A percentile compares a stretch with the other conserved stretches of the same genome.
These are phyloP conservation scores for Symbiodinium natans DNA, from an alignment of 73 alveolate species.

Conservation along the genomic window DNA sequence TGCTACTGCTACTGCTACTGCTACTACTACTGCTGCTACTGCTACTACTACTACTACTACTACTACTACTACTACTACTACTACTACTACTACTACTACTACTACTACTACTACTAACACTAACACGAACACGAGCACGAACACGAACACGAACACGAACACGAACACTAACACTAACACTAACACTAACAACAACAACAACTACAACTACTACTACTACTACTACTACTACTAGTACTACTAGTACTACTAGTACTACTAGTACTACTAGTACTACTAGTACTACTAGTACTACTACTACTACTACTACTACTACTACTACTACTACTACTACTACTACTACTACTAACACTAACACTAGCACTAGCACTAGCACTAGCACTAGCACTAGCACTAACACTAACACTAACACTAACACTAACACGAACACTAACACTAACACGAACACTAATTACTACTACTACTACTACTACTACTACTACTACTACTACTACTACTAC, in stretches of 20 bases:
- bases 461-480: too few species aligned
- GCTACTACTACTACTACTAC: not conserved
- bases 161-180: not conserved
- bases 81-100: not conserved
- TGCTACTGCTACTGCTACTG: not conserved
- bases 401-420: too few species aligned
- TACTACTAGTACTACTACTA: not conserved
- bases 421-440: too few species aligned
- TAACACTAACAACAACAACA: not conserved
- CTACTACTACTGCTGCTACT: not conserved
- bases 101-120: constrained; percentile 19
- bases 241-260: not conserved
- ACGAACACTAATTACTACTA: too few species aligned
- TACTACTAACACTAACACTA: too few species aligned
- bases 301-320: constrained; percentile 8
- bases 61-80: not conserved
- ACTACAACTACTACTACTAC: not conserved
- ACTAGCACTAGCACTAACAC: too few species aligned
- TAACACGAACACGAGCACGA: not conserved
- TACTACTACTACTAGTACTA: not conserved
- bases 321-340: constrained; percentile 12
- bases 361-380: too few species aligned
- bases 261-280: not conserved
- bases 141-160: not conserved
- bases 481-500: too few species aligned